Evolutionary conservation across 495 filamentous ascomycete genomes (phyloP), one percentile per base, ranked within the genome.

Genomic region (Daldinia loculata): DNA sequence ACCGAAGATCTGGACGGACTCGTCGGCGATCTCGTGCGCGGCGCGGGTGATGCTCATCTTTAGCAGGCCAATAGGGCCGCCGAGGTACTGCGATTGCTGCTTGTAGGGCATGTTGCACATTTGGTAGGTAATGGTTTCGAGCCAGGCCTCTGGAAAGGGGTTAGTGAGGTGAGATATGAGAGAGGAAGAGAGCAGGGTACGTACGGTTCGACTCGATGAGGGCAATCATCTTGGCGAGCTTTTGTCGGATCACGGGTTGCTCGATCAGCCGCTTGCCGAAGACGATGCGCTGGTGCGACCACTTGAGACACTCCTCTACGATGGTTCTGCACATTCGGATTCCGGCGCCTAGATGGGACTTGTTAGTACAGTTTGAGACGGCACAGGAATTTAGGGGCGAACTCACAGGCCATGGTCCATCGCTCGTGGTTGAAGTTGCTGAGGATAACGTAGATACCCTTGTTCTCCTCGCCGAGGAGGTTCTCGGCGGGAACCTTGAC

Each of bases 151-250:
- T 56, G 29, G 6, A n/a, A 24, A 0, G 26, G 26, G 27, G 24
- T 53, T 53, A 29, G 27, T 29, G 14, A 0, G 50, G 26, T 11
- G 48, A 24, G 24, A 30, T 29, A 17, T 1, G 17, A 17, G n/a
- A 30, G 30, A 30, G 19, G 17, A 24, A 8, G 14, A 4, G 30
- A 14, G 19, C 0, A 38, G n/a, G 30, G n/a, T 56, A 24, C 53
- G 53, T 56, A 56, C 53, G 93, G 80, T 92, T 90, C 17, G 92
- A 83, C 74, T 97, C 93, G 67, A 87, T 86, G 43, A 92, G 87
- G 15, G 91, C 88, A 66, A 97, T 95, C 92, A 97, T 94, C 76
- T 91, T 92, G 29, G 93, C 93, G 63, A 95, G 88, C 82, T 97
- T 95, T 71, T 91, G 91, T 14, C 93, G 87, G 73, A 97, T 94